Percentiles rank a stretch among this genome's conserved stretches.
Conservation (phyloP, 306 rosid genomes). For the Quercus mongolica region DNA sequence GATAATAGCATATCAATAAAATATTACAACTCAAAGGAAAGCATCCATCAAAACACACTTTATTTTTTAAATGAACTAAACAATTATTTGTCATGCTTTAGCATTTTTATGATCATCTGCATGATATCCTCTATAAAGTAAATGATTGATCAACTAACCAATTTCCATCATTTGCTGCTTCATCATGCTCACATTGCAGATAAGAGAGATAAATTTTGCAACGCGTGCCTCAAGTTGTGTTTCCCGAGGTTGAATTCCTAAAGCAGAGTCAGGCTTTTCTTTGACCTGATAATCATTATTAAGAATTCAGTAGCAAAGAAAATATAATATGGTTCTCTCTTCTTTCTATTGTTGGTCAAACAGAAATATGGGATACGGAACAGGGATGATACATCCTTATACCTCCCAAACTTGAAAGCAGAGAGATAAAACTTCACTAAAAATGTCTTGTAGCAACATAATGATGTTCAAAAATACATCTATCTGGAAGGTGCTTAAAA, state of each 20-base stretch:
- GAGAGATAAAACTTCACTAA: background rate
- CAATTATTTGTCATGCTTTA: constrained; percentile 15
- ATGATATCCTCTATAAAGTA: constrained; percentile 2
- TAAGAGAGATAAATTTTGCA: constrained; percentile 82
- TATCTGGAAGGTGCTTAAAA: background rate
- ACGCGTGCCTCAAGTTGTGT: constrained; percentile 68
- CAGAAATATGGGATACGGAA: background rate
- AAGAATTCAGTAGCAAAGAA: constrained; percentile 19
- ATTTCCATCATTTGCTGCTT: constrained; percentile 99
- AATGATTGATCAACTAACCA: constrained; percentile 48
- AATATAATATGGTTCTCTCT: constrained; percentile 1
- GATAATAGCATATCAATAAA: background rate
- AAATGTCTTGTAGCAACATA: background rate
- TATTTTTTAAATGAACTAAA: constrained; percentile 3
- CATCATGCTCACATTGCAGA: constrained; percentile 95
- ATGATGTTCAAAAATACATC: background rate
- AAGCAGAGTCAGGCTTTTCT: constrained; percentile 28
- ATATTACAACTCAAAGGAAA: background rate
- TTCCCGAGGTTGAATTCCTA: constrained; percentile 57
- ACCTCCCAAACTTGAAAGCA: background rate
- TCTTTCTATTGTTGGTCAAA: background rate
- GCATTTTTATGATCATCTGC: constrained; percentile 20
- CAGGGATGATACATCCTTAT: background rate
- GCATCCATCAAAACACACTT: background rate
- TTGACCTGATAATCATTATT: constrained; percentile 46